Conservation (phyloP, 257 asterid species). For the Coffea eugenioides region DNA sequence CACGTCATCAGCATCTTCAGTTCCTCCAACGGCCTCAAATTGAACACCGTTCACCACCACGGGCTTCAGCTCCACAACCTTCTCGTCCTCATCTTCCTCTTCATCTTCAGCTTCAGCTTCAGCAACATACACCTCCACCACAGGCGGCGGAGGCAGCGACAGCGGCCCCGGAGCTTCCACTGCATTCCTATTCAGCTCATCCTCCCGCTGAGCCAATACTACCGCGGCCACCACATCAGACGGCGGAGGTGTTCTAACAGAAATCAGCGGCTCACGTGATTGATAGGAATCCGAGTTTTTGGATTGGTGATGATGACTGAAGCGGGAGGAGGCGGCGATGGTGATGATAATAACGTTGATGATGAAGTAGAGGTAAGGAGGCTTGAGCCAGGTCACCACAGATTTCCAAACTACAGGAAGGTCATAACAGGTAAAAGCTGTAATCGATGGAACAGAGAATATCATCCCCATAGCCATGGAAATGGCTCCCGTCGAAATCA, state of each 20-base stretch:
- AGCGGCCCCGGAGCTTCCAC: not conserved
- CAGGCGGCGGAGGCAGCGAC: not conserved
- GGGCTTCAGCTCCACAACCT: constrained; percentile 33
- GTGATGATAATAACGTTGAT: constrained; percentile 70
- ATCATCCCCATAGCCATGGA: constrained; percentile 40
- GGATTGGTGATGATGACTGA: constrained; percentile 25
- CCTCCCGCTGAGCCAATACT: not conserved
- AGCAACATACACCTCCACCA: constrained; percentile 21
- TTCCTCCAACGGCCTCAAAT: constrained; percentile 23
- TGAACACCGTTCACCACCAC: constrained; percentile 46
- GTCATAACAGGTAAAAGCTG: constrained; percentile 20
- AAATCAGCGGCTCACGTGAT: constrained; percentile 17
- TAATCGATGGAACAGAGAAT: constrained; percentile 37
- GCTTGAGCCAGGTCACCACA: constrained; percentile 46
- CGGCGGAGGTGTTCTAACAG: constrained; percentile 38
- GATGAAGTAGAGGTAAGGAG: constrained; percentile 69
- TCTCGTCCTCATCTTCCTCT: not conserved
- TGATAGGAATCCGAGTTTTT: not conserved
- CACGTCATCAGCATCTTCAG: constrained; percentile 18
- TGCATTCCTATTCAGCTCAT: not conserved
- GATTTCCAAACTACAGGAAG: constrained; percentile 49
- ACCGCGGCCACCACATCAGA: constrained; percentile 17
- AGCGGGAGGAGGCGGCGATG: constrained; percentile 61
- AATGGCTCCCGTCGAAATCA: constrained; percentile 54
- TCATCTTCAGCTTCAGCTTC: constrained; percentile 7